These are phyloP conservation scores for Ganoderma leucocontextum DNA, from an alignment of 1,284 basidiomycete species.

Conservation along the genomic window DNA sequence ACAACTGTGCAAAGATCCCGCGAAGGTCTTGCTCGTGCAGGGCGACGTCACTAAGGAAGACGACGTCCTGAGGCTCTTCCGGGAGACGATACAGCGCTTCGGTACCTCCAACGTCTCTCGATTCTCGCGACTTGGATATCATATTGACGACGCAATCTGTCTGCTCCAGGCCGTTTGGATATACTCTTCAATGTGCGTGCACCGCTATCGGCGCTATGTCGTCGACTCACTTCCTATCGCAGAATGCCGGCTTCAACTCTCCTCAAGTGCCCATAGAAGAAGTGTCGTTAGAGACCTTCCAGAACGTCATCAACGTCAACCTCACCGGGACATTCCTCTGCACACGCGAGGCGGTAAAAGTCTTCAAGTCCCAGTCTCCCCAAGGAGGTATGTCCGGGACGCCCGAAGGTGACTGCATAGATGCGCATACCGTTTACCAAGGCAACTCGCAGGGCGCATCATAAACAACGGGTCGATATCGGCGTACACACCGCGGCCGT, in stretches of 20 bases:
- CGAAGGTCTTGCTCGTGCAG: constrained; percentile 49
- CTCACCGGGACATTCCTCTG: constrained; percentile 79
- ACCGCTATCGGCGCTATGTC: constrained; percentile 30
- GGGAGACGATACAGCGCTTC: constrained; percentile 60
- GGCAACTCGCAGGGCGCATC: constrained; percentile 60
- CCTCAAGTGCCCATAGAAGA: constrained; percentile 68
- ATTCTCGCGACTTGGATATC: background rate
- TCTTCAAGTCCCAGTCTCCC: constrained; percentile 79
- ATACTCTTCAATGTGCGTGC: constrained; percentile 83
- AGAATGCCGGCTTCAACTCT: constrained; percentile 74
- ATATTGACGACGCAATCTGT: background rate
- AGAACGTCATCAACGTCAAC: constrained; percentile 74
- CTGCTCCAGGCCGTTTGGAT: constrained; percentile 68
- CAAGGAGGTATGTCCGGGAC: constrained; percentile 60
- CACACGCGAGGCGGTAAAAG: constrained; percentile 75
- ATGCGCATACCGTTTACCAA: background rate
- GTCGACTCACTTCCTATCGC: background rate
- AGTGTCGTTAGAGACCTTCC: constrained; percentile 66
- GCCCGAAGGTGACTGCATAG: background rate
- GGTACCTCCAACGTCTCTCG: constrained; percentile 48
- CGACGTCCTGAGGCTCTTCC: constrained; percentile 70
- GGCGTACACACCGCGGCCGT: constrained; percentile 76
- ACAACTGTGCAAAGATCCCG: constrained; percentile 52
- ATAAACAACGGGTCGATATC: constrained; percentile 88
- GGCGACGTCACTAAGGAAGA: constrained; percentile 73